Base-by-base conservation (phyloP, 371 early-diverging fungal genomes). In the Haplosporangium sp. region DNA sequence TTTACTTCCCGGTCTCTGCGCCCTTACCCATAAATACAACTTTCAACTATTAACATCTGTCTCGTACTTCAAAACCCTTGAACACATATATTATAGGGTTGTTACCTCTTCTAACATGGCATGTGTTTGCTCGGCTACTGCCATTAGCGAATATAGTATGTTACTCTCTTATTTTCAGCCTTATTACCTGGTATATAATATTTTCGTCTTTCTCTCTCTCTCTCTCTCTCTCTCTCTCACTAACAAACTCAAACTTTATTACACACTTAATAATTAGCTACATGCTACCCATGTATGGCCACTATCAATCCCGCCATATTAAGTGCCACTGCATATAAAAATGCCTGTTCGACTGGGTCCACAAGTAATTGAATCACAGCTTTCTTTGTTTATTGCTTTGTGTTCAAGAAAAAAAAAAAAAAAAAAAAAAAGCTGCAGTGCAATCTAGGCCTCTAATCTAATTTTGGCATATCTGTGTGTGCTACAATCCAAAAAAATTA, bases 201-300 rank as follows among this genome's bases (percentile, higher is more conserved):
- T 27, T 27, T 27, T 27, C 27, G 27, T 27, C 27, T 27, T 27
- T 27, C 27, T 27, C 27, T 27, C 27, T 27, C 27, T 27, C 27
- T 27, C 27, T 27, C n/a, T 6, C 3, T 11, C 5, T 4, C 5
- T 17, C 48, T 48, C 48, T 48, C 48, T n/a, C 38, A 27, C 44
- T 27, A 27, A 27, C 27, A 27, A 27, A 39, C 35, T 42, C 42
- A 39, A 42, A 61, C n/a, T 27, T 40, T 52, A 19, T 2, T 55
- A 56, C 20, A 15, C 17, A 19, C 17, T 38, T 52, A 13, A 39
- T 19, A 1, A 40, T 53, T 44, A 77, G 77, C 62, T 9, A 65
- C 17, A 9, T 77, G 77, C 60, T 65, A 72, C 5, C 72, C 77
- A 48, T 77, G 77, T 34, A 9, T 77, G 45, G 52, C 19, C 19